Conservation (phyloP, 2,329 filamentous ascomycete species). For the Stromatinia cepivora region DNA sequence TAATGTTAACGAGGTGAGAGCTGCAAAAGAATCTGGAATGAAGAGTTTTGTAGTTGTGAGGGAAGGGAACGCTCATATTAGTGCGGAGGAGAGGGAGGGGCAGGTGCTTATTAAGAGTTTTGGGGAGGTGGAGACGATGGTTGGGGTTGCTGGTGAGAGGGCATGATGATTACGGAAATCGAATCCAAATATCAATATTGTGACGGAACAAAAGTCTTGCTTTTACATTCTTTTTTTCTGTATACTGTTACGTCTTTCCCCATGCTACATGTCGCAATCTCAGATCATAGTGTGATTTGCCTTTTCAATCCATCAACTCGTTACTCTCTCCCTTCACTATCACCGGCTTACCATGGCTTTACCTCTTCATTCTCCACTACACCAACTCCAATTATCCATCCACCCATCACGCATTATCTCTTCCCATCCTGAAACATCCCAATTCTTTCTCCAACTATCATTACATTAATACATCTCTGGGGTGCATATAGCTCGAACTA, state of each 20-base stretch:
- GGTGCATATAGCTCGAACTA: no score
- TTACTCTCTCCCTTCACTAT: background rate
- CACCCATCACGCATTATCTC: background rate
- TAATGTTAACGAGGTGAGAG: constrained; percentile 68
- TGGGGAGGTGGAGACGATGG: constrained; percentile 25
- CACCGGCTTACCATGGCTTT: background rate
- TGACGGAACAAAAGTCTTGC: background rate
- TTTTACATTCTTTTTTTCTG: background rate
- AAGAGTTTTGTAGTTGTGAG: constrained; percentile 61
- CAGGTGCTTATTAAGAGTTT: constrained; percentile 38
- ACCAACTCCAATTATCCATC: background rate
- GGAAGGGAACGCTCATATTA: constrained; percentile 68
- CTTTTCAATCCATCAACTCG: background rate
- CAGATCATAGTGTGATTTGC: background rate
- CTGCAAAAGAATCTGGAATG: constrained; percentile 64
- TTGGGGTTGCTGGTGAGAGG: background rate
- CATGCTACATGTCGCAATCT: background rate
- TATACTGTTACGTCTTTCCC: background rate
- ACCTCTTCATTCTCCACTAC: background rate
- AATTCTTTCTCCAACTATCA: background rate
- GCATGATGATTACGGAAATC: background rate
- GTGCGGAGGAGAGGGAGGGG: constrained; percentile 46
- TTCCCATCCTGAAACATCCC: background rate
- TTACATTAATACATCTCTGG: background rate
- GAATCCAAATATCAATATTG: background rate